Evolutionary conservation across 2,329 filamentous ascomycete genomes (phyloP), one percentile per base, ranked within the genome.

Genomic region (Septoria linicola): DNA sequence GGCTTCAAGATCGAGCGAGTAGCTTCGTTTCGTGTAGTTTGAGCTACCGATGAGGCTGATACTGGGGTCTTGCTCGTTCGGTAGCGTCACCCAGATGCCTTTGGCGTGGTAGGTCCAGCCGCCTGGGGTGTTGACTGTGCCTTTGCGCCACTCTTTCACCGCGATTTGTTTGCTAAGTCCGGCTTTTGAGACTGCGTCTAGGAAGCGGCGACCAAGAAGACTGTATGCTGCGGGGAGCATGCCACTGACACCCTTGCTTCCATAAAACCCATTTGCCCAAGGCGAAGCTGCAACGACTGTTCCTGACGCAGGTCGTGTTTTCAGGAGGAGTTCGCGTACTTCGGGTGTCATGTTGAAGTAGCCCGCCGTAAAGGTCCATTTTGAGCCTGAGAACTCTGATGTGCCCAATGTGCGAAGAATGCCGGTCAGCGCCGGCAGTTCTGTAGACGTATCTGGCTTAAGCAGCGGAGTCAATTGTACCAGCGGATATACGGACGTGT

Each of bases 21-120:
- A 97, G 66, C 89, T 95, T 40, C 93, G 79, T 69, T 93, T 91
- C 0, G 93, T 99, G 70, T 97, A 99, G 67, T 99, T 99, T 8
- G 87, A 93, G 66, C 88, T 95, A 1, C 93, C 93, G 1, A 99
- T 81, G 14, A 97, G 77, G 25, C 85, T 95, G 49, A 97, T 77
- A 41, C 85, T 84, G 0, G 90, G 90, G 32, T 83, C 73, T 30
- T 76, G 69, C 40, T 85, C 31, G 66, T 72, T 32, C 0, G 86
- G 81, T 48, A 92, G 76, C 0, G 88, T 89, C 20, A 96, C 78
- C 92, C 92, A 97, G 2, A 97, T 76, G 0, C 93, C 93, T 71
- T 99, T 99, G 41, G 93, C 93, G 64, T 99, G 93, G 70, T 99
- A 99, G 0, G 92, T 96, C 93, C 95, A 99, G 1, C 89, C 92